Conservation (phyloP, 2,329 filamentous ascomycete genomes). For the Aspergillus sp. region DNA sequence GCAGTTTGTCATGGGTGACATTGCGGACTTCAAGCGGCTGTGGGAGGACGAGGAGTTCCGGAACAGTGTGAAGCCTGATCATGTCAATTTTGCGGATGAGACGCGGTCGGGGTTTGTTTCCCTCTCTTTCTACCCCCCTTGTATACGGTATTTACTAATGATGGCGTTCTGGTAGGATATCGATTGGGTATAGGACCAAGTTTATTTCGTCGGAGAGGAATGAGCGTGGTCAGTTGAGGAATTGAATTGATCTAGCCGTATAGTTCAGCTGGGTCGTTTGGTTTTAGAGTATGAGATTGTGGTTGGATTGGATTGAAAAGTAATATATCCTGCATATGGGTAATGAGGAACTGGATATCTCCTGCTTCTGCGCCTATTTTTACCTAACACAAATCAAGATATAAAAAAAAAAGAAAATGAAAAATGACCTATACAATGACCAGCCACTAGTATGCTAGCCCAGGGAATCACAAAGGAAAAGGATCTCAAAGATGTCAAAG, state of each 20-base stretch:
- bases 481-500: no score
- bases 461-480: conserved; percentile 5
- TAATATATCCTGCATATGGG: not conserved
- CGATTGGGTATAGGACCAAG: conserved; percentile 10
- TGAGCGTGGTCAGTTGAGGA: not conserved
- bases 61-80: conserved; percentile 29
- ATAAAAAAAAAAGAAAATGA: not conserved
- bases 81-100: conserved; percentile 32
- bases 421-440: not conserved
- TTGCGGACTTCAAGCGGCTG: conserved; percentile 29
- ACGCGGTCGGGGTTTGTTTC: conserved; percentile 7
- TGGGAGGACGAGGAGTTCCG: conserved; percentile 31
- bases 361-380: not conserved
- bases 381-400: not conserved
- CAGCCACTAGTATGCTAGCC: not conserved
- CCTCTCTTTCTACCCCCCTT: not conserved
- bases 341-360: not conserved
- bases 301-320: not conserved
- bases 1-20: conserved; percentile 32
- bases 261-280: not conserved
- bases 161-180: not conserved
- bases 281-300: not conserved
- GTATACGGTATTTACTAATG: not conserved
- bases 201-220: conserved; percentile 4
- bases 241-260: not conserved